Evolutionary conservation across 441 rosid genomes (phyloP).

Genomic region (Biscutella laevigata): DNA sequence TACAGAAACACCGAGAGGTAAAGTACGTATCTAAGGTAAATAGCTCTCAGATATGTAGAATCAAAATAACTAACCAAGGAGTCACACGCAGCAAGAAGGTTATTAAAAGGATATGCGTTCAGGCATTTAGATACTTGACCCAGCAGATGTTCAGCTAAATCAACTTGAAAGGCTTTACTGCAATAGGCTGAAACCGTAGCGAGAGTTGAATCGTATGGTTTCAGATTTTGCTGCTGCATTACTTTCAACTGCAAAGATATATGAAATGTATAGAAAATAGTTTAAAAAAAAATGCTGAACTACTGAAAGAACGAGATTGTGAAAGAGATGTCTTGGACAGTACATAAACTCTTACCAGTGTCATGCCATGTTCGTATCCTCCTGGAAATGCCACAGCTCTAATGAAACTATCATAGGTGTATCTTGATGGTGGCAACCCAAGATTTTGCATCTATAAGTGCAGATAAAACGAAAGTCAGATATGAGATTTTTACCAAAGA

Average conservation of each 20-base stretch:
- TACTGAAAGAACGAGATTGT: not conserved
- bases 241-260: slow-evolving; percentile 39
- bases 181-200: slow-evolving; percentile 43
- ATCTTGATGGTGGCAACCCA: slow-evolving; percentile 60
- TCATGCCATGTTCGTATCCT: slow-evolving; percentile 47
- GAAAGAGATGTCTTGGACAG: slow-evolving; percentile 13
- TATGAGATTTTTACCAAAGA: slow-evolving; percentile 5
- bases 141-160: slow-evolving; percentile 69
- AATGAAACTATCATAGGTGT: slow-evolving; percentile 54
- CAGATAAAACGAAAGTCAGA: slow-evolving; percentile 8
- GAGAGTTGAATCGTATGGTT: slow-evolving; percentile 47
- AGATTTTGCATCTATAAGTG: slow-evolving; percentile 59
- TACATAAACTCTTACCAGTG: slow-evolving; percentile 41
- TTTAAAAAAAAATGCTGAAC: not conserved
- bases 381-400: slow-evolving; percentile 47
- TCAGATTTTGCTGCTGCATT: slow-evolving; percentile 51
- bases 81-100: slow-evolving; percentile 61
- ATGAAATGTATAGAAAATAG: slow-evolving; percentile 2
- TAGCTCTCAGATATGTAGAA: slow-evolving; percentile 13
- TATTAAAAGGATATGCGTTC: slow-evolving; percentile 47
- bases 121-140: slow-evolving; percentile 42
- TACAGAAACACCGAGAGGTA: not conserved
- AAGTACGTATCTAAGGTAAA: not conserved
- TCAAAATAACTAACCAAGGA: slow-evolving; percentile 43
- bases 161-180: slow-evolving; percentile 60